phyloP scores from a whole-genome alignment of 2,329 filamentous ascomycete species.

The Cladophialophora yegresii region DNA sequence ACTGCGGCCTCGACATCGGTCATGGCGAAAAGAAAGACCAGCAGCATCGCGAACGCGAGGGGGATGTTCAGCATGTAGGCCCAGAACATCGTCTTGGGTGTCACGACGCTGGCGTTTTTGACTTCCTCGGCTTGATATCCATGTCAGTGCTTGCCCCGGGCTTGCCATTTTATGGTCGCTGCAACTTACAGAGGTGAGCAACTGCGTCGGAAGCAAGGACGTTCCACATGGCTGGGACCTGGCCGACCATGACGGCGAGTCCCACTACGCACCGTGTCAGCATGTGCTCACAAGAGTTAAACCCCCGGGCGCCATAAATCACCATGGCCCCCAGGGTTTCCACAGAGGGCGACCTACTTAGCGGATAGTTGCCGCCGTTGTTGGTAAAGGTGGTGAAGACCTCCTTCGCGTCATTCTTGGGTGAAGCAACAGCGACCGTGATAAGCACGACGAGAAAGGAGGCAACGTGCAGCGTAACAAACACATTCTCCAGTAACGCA shows the following conservation, averaged over 20 bases:
- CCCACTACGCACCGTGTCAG: constrained; percentile 35
- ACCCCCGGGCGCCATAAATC: neutral
- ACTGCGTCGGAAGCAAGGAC: constrained; percentile 39
- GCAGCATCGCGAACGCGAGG: constrained; percentile 48
- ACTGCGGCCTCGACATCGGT: constrained; percentile 43
- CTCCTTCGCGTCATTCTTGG: constrained; percentile 36
- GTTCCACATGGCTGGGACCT: constrained; percentile 41
- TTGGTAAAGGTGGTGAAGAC: constrained; percentile 46
- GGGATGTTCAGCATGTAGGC: constrained; percentile 50
- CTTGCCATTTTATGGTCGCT: neutral
- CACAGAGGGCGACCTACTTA: constrained; percentile 5
- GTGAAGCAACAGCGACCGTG: constrained; percentile 41
- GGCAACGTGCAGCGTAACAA: constrained; percentile 45
- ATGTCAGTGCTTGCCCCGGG: constrained; percentile 1
- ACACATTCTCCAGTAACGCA: constrained; percentile 44
- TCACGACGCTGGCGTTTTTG: constrained; percentile 48
- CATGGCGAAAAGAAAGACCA: constrained; percentile 48
- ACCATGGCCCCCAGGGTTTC: neutral
- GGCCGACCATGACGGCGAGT: constrained; percentile 44
- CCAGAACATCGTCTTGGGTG: constrained; percentile 48
- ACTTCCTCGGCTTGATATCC: constrained; percentile 50
- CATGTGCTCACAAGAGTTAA: neutral
- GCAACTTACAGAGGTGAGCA: constrained; percentile 40
- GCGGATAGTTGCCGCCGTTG: constrained; percentile 38
- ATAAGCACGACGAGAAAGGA: constrained; percentile 43